A percentile compares a stretch with the other conserved stretches of the same genome.
Conservation (phyloP, 2,329 filamentous ascomycete species). For the Diaporthe sp. region DNA sequence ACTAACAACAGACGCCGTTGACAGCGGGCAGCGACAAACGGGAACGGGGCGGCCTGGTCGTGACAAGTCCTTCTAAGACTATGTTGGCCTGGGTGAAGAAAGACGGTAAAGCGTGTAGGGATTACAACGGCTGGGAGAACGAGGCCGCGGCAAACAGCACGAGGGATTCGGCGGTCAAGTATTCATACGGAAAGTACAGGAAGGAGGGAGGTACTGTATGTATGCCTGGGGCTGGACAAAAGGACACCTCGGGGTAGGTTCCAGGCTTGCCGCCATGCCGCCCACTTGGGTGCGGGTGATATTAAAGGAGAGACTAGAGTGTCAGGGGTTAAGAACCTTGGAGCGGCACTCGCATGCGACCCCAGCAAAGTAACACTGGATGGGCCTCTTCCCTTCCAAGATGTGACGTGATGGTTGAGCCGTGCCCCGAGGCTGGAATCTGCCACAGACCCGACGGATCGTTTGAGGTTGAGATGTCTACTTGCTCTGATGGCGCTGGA, state of each 20-base stretch:
- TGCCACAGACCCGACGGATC: conserved; percentile 27
- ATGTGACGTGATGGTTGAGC: conserved; percentile 26
- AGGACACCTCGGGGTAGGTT: conserved; percentile 32
- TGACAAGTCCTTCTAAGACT: background rate
- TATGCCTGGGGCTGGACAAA: conserved; percentile 33
- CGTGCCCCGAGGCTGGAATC: conserved; percentile 20
- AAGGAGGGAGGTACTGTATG: conserved; percentile 15
- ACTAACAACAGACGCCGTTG: conserved; percentile 19
- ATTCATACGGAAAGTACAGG: conserved; percentile 27
- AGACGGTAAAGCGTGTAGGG: conserved; percentile 17
- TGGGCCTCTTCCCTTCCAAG: conserved; percentile 24
- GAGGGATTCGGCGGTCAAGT: conserved; percentile 34
- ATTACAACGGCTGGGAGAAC: conserved; percentile 17
- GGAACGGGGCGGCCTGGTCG: background rate
- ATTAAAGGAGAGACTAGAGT: conserved; percentile 40
- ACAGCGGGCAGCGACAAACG: conserved; percentile 14
- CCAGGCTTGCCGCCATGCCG: conserved; percentile 40
- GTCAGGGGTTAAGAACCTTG: conserved; percentile 40
- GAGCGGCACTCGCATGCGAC: conserved; percentile 39
- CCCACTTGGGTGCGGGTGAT: conserved; percentile 38
- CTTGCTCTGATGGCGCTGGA: background rate
- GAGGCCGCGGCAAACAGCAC: conserved; percentile 2
- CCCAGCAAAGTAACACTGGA: conserved; percentile 32
- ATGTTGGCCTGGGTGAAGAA: conserved; percentile 1
- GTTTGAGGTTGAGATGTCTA: conserved; percentile 12